A percentile compares a stretch with the other conserved stretches of the same genome.
Conservation (phyloP, 148 eudicot genomes). For the Fagopyrum esculentum region DNA sequence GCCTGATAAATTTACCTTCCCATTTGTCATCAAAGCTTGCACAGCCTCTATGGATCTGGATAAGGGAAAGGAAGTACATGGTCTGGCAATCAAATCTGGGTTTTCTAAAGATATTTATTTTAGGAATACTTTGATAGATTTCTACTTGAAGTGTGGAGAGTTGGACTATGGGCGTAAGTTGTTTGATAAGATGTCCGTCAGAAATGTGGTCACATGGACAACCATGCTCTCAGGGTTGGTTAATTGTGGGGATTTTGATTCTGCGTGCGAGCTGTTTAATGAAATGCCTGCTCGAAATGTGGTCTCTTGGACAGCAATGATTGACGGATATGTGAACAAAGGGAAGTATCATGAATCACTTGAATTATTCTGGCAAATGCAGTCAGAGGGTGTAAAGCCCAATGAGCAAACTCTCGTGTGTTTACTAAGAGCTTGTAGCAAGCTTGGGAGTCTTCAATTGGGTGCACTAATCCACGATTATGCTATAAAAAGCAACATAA, state of each 20-base stretch:
- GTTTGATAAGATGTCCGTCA: slow-evolving; percentile 55
- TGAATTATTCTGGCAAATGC: slow-evolving; percentile 48
- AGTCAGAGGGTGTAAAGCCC: slow-evolving; percentile 38
- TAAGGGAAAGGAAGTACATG: slow-evolving; percentile 52
- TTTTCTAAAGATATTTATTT: slow-evolving; percentile 36
- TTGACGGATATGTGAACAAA: slow-evolving; percentile 42
- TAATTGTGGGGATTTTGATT: slow-evolving; percentile 32
- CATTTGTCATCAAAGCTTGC: slow-evolving; percentile 56
- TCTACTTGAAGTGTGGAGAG: slow-evolving; percentile 44
- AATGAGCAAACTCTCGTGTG: slow-evolving; percentile 57
- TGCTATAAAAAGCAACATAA: slow-evolving; percentile 46
- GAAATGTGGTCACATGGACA: slow-evolving; percentile 64
- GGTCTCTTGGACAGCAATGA: slow-evolving; percentile 64
- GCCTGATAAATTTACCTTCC: slow-evolving; percentile 63
- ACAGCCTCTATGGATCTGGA: slow-evolving; percentile 14
- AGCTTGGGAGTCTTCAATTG: slow-evolving; percentile 44
- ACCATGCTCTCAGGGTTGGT: slow-evolving; percentile 55
- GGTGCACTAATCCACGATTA: slow-evolving; percentile 56
- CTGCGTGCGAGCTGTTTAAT: slow-evolving; percentile 38
- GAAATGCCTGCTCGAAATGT: slow-evolving; percentile 54
- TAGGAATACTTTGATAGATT: slow-evolving; percentile 45
- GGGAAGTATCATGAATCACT: slow-evolving; percentile 38
- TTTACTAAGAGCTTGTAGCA: slow-evolving; percentile 46
- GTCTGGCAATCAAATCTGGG: slow-evolving; percentile 44
- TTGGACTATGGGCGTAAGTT: slow-evolving; percentile 34